Base-by-base conservation (phyloP, 2,329 filamentous ascomycete species). In the Fusarium tanahbumbuense region DNA sequence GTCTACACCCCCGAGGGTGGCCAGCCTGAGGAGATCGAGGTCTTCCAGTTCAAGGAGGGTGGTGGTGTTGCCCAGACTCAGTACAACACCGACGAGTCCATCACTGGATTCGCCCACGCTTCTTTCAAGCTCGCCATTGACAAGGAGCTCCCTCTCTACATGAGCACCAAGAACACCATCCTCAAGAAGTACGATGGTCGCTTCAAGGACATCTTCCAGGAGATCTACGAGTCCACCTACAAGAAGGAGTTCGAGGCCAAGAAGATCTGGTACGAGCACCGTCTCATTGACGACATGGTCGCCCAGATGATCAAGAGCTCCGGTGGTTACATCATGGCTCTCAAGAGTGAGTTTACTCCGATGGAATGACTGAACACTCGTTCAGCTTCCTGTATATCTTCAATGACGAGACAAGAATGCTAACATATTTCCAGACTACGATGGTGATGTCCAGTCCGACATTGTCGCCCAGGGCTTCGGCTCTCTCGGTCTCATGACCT, bases 141-240 rank as follows among this genome's bases (percentile, higher is more conserved):
- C 82, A 96, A 97, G 88, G 86, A 86, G 70, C 86, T 97, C 73
- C 96, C 96, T n/a, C 87, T 99, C 77, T 99, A 98, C 87, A 97
- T 98, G 95, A 97, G 93, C 88, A 99, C 96, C 83, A 99, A 99
- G 92, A 98, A 98, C 88, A 99, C 96, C 75, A 99, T 99, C 76
- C 86, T 99, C 75, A 99, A 99, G 88, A 95, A 94, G 83, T 99
- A 99, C 84, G 96, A 99, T 79, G 96, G 96, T 56, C 89, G 93
- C 76, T 99, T 99, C 89, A 98, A 98, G 91, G 96, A 99, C 79
- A 97, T 98, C 82, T 99, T 99, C 90, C 93, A 99, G 88, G 92
- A 97, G 78, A 89, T 98, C 77, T 99, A 95, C 84, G 93, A 98
- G 70, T 88, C 87, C 64, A 85, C 91, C 76, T 99, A 98, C 87